Percentiles rank a stretch among this genome's conserved stretches.
These are phyloP conservation scores for Metschnikowia corniflorae DNA, from an alignment of 805 yeast species.

Conservation along the genomic window DNA sequence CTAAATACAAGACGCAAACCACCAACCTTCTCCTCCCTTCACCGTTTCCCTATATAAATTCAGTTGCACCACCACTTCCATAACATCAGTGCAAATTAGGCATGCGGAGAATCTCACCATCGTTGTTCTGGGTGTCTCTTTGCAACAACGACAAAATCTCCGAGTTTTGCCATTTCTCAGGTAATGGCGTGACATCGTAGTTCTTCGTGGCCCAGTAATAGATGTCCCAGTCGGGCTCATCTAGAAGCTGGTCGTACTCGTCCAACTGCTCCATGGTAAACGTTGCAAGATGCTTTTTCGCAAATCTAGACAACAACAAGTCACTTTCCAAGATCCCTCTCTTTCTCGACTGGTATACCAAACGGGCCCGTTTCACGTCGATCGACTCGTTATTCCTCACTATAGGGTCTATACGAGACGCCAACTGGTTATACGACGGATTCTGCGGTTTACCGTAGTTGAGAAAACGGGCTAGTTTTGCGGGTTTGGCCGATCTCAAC, in stretches of 20 bases:
- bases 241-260: conserved; percentile 81
- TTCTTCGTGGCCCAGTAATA: conserved; percentile 96
- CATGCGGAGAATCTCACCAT: conserved; percentile 77
- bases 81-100: conserved; percentile 44
- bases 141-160: conserved; percentile 63
- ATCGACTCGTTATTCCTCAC: conserved; percentile 69
- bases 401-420: conserved; percentile 73
- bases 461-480: conserved; percentile 16
- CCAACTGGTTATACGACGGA: conserved; percentile 42
- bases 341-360: conserved; percentile 87
- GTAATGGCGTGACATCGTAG: conserved; percentile 76
- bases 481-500: not conserved
- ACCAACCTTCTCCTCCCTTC: too few relatives aligned
- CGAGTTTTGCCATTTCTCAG: conserved; percentile 77
- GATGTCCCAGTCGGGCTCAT: conserved; percentile 98
- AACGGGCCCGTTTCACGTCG: conserved; percentile 78
- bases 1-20: too few relatives aligned
- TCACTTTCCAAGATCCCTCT: conserved; percentile 96
- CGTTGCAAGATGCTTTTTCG: conserved; percentile 61
- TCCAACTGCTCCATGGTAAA: conserved; percentile 65
- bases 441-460: conserved; percentile 39
- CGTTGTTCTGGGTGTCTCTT: conserved; percentile 68
- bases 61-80: not conserved
- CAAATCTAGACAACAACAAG: conserved; percentile 77
- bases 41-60: too few relatives aligned